phyloP scores from a whole-genome alignment of 768 basidiomycete genomes.

The Podaxis mareebaensis region DNA sequence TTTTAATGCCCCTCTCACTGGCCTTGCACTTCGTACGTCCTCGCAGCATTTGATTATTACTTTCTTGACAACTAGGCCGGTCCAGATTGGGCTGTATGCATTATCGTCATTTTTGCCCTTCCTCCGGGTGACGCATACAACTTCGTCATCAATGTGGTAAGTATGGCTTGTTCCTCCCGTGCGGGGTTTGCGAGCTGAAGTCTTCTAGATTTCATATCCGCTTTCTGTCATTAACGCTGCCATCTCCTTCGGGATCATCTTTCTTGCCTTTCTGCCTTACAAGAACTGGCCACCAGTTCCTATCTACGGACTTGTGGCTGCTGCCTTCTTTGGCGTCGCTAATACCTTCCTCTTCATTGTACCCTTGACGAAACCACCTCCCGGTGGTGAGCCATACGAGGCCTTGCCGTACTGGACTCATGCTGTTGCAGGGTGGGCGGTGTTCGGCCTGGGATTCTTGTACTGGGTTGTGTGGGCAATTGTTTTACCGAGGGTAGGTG shows the following conservation, averaged over 20 bases:
- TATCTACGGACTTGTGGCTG: conserved; percentile 24
- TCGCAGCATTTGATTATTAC: background rate
- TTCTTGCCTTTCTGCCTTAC: conserved; percentile 21
- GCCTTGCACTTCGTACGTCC: conserved; percentile 52
- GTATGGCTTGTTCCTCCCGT: conserved; percentile 21
- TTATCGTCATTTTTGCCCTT: conserved; percentile 37
- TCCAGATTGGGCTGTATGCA: conserved; percentile 36
- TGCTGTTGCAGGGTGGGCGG: conserved; percentile 38
- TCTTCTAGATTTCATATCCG: conserved; percentile 43
- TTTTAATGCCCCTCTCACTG: conserved; percentile 59
- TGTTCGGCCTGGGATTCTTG: conserved; percentile 36
- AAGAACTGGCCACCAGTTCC: conserved; percentile 27
- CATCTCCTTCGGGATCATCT: conserved; percentile 48
- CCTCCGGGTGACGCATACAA: conserved; percentile 71
- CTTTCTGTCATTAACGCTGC: conserved; percentile 49
- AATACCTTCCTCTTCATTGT: conserved; percentile 60
- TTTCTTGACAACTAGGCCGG: background rate
- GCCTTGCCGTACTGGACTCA: conserved; percentile 58
- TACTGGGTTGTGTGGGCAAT: conserved; percentile 37
- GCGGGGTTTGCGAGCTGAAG: background rate
- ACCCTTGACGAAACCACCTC: conserved; percentile 52
- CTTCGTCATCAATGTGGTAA: conserved; percentile 58
- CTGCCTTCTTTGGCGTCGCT: conserved; percentile 52
- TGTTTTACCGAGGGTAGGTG: conserved; percentile 31
- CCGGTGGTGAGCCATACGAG: conserved; percentile 45